A percentile compares a stretch with the other conserved stretches of the same genome.
Evolutionary conservation across 257 asterid species (phyloP).

Genomic region (Solanum ossicruentum): DNA sequence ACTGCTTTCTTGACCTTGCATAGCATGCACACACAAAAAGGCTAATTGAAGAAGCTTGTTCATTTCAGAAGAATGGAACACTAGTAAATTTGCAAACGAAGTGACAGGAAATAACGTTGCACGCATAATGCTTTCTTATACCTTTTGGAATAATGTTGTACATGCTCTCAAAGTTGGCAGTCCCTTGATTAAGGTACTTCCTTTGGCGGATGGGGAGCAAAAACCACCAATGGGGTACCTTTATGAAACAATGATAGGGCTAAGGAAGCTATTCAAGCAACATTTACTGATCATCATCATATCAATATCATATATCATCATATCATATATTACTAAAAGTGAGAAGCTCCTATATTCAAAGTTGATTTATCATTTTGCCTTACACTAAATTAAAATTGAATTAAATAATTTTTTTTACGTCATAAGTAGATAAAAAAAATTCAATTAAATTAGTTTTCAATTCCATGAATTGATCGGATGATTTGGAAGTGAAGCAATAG

Average conservation of each 20-base stretch:
- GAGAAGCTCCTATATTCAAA: no score
- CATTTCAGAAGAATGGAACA: not conserved
- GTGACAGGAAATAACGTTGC: not conserved
- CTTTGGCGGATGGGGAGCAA: not conserved
- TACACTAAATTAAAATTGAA: no score
- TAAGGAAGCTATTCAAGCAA: not conserved
- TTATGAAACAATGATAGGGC: not conserved
- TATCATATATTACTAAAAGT: no score
- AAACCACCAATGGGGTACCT: not conserved
- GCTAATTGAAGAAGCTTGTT: not conserved
- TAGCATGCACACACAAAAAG: not conserved
- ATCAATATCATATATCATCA: no score
- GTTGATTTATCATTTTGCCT: no score
- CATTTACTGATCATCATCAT: no score
- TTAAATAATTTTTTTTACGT: no score
- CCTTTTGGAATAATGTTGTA: not conserved
- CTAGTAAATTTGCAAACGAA: not conserved
- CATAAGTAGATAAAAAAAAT: no score
- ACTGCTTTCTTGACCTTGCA: no score
- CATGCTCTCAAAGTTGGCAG: not conserved
- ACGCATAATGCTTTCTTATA: not conserved
- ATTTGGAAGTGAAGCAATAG: no score
- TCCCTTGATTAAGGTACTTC: not conserved
- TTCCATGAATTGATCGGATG: no score
- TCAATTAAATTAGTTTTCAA: no score